Evolutionary conservation across 2,329 filamentous ascomycete species (phyloP).

Genomic region (Nemania abortiva): DNA sequence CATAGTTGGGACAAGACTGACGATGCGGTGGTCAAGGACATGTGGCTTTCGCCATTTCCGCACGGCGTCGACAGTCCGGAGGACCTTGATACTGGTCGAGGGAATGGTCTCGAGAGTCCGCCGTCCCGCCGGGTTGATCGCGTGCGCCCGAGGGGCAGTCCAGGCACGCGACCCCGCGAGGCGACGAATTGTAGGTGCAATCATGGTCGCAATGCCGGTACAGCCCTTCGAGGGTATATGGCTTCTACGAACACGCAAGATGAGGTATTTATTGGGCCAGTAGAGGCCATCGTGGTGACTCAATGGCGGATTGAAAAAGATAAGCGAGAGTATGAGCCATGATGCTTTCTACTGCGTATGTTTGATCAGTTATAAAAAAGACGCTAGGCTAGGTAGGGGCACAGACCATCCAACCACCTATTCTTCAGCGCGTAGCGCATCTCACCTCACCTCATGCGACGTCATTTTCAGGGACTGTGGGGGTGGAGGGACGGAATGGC

Average conservation of each 20-base stretch:
- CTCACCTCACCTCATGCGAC: conserved; percentile 6
- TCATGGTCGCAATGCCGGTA: conserved; percentile 40
- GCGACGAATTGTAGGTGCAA: conserved; percentile 42
- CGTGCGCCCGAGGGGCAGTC: conserved; percentile 19
- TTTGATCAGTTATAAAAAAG: conserved; percentile 27
- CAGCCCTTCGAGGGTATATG: conserved; percentile 5
- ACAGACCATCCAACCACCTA: conserved; percentile 10
- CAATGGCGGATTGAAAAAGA: conserved; percentile 42
- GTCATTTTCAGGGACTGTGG: conserved; percentile 33
- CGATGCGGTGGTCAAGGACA: conserved; percentile 73
- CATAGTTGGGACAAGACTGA: conserved; percentile 97
- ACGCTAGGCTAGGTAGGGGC: conserved; percentile 2
- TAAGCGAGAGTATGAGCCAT: conserved; percentile 40
- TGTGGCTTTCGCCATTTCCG: conserved; percentile 77
- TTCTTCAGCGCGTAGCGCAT: neutral
- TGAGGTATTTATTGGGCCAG: conserved; percentile 42
- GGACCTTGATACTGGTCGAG: conserved; percentile 73
- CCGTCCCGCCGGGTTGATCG: conserved; percentile 38
- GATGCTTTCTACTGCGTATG: conserved; percentile 51
- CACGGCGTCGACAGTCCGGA: conserved; percentile 79
- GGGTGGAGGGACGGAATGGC: neutral
- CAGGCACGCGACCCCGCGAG: conserved; percentile 44
- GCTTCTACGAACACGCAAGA: conserved; percentile 22
- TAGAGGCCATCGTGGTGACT: conserved; percentile 48
- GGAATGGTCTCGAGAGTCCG: conserved; percentile 61